These are phyloP conservation scores for Clavulina sp. DNA, from an alignment of 768 basidiomycete genomes.

Conservation along the genomic window DNA sequence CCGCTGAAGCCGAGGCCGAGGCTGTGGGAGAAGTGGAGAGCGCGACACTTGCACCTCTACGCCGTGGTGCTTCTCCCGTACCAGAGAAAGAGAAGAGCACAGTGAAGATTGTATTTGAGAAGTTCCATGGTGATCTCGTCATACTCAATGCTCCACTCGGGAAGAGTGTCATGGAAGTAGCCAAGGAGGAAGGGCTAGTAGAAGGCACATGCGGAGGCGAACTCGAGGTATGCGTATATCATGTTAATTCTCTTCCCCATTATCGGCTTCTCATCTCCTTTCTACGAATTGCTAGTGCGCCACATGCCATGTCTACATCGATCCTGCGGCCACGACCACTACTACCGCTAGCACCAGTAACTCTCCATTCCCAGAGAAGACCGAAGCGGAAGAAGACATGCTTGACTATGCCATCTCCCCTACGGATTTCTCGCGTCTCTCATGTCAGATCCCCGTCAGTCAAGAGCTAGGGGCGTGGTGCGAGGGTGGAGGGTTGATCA, in stretches of 20 bases:
- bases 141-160: slow-evolving; percentile 3
- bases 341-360: background rate
- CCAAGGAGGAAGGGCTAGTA: slow-evolving; percentile 6
- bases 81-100: background rate
- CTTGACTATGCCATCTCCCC: slow-evolving; percentile 9
- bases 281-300: slow-evolving; percentile 6
- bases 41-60: background rate
- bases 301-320: slow-evolving; percentile 12
- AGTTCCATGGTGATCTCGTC: slow-evolving; percentile 2
- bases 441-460: slow-evolving; percentile 12
- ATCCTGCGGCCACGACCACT: background rate
- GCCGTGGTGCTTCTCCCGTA: background rate
- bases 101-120: slow-evolving; percentile 5
- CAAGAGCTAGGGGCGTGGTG: slow-evolving; percentile 10
- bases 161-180: slow-evolving; percentile 8
- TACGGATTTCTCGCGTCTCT: slow-evolving; percentile 8
- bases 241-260: background rate
- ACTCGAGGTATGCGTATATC: slow-evolving; percentile 7
- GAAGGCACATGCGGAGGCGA: slow-evolving; percentile 11
- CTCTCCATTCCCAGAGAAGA: too few species aligned
- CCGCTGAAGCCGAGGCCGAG: background rate
- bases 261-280: background rate
- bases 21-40: background rate
- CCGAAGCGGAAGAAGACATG: slow-evolving; percentile 14
- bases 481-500: slow-evolving; percentile 7